phyloP scores from a whole-genome alignment of 2,329 filamentous ascomycete genomes.

The Nemania sp. region DNA sequence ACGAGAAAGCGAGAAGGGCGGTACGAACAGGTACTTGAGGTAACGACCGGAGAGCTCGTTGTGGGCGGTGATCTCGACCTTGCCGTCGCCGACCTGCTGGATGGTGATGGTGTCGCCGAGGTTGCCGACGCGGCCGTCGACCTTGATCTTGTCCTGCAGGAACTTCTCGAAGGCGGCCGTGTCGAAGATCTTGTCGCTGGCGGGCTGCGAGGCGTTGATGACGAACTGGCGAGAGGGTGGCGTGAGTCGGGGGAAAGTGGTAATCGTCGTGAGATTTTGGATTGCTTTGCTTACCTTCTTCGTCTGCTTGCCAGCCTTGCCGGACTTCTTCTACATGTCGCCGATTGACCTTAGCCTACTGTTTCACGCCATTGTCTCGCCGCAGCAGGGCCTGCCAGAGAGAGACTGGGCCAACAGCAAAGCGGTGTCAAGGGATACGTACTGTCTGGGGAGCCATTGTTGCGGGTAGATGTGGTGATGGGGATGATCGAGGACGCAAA shows the following conservation, averaged over 20 bases:
- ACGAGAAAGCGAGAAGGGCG: background rate
- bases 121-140: slow-evolving; percentile 97
- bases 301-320: slow-evolving; percentile 73
- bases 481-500: slow-evolving; percentile 65
- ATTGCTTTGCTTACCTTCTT: slow-evolving; percentile 69
- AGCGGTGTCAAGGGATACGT: slow-evolving; percentile 79
- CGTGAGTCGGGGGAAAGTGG: too few species aligned
- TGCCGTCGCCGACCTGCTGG: slow-evolving; percentile 90
- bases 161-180: slow-evolving; percentile 99
- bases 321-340: slow-evolving; percentile 68
- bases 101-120: slow-evolving; percentile 92
- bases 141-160: slow-evolving; percentile 99
- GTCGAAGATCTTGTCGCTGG: slow-evolving; percentile 99
- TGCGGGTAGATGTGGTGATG: slow-evolving; percentile 31
- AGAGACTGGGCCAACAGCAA: slow-evolving; percentile 82
- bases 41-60: slow-evolving; percentile 98
- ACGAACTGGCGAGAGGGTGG: slow-evolving; percentile 69
- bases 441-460: slow-evolving; percentile 87
- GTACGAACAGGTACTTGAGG: slow-evolving; percentile 96
- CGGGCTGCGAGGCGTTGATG: slow-evolving; percentile 99
- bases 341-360: slow-evolving; percentile 90
- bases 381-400: slow-evolving; percentile 37
- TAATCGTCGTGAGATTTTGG: too few species aligned
- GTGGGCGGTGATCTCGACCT: slow-evolving; percentile 97
- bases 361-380: slow-evolving; percentile 65